Base-by-base conservation (phyloP, 129 eudicot species). In the Centella asiatica region DNA sequence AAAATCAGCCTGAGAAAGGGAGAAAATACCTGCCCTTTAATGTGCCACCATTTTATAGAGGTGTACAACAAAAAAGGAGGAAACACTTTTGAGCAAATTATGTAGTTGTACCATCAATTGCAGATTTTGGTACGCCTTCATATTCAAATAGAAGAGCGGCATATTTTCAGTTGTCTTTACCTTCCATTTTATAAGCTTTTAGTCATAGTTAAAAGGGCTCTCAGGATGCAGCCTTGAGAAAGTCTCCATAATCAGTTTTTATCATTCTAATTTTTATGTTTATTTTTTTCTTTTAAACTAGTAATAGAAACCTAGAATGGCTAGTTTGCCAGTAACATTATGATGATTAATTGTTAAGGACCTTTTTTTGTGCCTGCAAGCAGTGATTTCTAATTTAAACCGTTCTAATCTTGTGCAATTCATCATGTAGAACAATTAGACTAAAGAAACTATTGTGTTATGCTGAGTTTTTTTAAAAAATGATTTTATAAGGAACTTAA, bases 1-100 rank as follows among this genome's bases (percentile, higher is more conserved):
- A 63, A 92, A 92, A 76, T 82, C 96, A 36, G 73, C 95, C 4
- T 92, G 66, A 88, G 53, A n/a, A 48, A 57, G 20, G 28, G 6
- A 57, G 23, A 32, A 32, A 8, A n/a, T n/a, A n/a, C n/a, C 27
- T 31, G 7, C n/a, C 9, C 25, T 2, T 20, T 15, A 27, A 31
- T 2, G 0, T 27, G 17, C 24, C 26, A 14, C 13, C 45, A 23
- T 57, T 57, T 24, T 45, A 45, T 1, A 10, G 4, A 45, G 50
- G 50, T n/a, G n/a, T n/a, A n/a, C n/a, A n/a, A n/a, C n/a, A n/a
- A n/a, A n/a, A n/a, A n/a, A n/a, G 4, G 31, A 11, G 26, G 29
- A 51, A 17, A 24, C 26, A 51, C 32, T 53, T 53, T 53, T 53
- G 26, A 28, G 37, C 12, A 33, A 34, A 34, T 33, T 57, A 9